phyloP scores from a whole-genome alignment of 73 alveolate species.

The Paramecium tetraurelia region DNA sequence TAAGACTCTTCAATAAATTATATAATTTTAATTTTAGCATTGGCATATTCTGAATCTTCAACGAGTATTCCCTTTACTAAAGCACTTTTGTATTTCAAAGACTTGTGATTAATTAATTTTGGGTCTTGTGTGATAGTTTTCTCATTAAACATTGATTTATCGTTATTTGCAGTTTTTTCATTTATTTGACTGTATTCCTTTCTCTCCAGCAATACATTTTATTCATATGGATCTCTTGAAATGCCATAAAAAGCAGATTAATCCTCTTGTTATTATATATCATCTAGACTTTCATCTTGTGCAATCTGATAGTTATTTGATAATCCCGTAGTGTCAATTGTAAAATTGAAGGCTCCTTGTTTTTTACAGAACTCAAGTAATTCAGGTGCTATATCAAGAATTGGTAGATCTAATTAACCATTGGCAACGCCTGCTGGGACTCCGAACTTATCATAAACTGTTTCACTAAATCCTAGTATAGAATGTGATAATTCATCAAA shows the following conservation, averaged over 20 bases:
- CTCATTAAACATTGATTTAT: neutral
- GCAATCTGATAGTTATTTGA: neutral
- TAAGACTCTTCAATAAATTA: neutral
- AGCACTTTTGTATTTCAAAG: neutral
- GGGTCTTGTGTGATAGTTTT: neutral
- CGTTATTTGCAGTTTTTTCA: neutral
- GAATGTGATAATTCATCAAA: conserved; percentile 46
- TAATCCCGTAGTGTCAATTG: neutral
- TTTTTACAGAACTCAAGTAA: neutral
- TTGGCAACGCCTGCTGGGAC: conserved; percentile 42
- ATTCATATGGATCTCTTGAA: conserved; percentile 5
- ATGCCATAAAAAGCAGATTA: neutral
- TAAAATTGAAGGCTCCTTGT: neutral
- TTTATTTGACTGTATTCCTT: neutral
- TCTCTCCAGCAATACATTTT: neutral
- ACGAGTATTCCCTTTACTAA: neutral
- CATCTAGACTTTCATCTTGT: neutral
- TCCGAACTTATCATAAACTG: conserved; percentile 12
- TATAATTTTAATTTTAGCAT: neutral
- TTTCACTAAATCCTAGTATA: conserved; percentile 39
- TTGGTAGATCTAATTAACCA: conserved; percentile 45
- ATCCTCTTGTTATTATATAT: neutral
- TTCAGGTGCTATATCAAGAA: neutral
- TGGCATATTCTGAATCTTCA: conserved; percentile 25
- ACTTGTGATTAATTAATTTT: neutral